Evolutionary conservation across 2,329 filamentous ascomycete genomes (phyloP), one percentile per base, ranked within the genome.

Genomic region (Balansia obtecta): DNA sequence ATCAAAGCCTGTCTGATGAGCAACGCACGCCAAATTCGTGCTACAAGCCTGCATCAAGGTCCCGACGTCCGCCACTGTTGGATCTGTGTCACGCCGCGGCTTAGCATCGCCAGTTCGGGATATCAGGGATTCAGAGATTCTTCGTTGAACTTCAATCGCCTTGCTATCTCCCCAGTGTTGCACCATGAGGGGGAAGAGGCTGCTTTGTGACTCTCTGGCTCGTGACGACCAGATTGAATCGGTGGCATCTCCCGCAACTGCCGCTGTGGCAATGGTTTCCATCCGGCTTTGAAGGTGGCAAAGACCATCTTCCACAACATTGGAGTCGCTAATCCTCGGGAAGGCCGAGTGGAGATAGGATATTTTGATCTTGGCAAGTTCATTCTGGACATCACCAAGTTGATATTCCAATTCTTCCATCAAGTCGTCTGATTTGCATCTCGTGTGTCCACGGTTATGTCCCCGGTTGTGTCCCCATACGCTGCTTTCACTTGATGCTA

Each of bases 371-470:
- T 69, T 69, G 46, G 82, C 62, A 54, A 78, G 82, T 34, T 72
- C 68, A 15, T 68, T 68, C 18, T 61, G 61, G 3, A 66, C 66
- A 48, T 70, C 67, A 32, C 78, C 77, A 2, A 83, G 71, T 50
- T 80, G 72, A 32, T 68, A 64, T 57, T 83, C 77, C 11, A 83
- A 66, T 51, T 82, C 76, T 22, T 76, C 71, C 15, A 84, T 78
- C 33, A 83, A 64, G 40, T 76, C 69, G 12, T 82, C 76, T 0
- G 79, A 73, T 39, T 66, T 70, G 45, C 71, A 66, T 33, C 65
- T 64, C 9, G 57, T 33, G 48, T 70, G 63, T 10, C 52, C 50
- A 32, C 65, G 64, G 9, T 57, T 33, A 48, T 70, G 63, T 9
- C 52, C 50, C 32, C 65, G 64, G 9, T 57, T 33, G 48, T 70